Base-by-base conservation (phyloP, 2,329 filamentous ascomycete genomes). In the Talaromyces sp. region DNA sequence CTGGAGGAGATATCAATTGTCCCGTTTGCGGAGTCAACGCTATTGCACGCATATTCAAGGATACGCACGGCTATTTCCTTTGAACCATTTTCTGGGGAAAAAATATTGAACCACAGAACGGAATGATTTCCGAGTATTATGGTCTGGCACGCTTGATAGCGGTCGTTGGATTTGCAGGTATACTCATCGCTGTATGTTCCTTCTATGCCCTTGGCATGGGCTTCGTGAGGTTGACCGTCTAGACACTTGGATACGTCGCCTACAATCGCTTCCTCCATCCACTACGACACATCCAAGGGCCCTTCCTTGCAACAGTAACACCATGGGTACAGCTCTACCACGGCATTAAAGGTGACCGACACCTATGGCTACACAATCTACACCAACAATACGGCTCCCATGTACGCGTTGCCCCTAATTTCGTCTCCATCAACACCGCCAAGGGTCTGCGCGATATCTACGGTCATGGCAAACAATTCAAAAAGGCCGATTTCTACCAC, bases 331-430 rank as follows among this genome's bases (percentile, higher is more conserved):
- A 87, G 72, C 83, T 89, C 33, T 93, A 90, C 73, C 87, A 92
- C 68, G 88, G 89, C 55, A 90, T 87, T 76, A 88, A 85, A 69
- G 90, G 90, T 59, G 87, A 90, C 67, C 83, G 89, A 1, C 90
- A 93, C 71, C 82, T 93, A 18, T 86, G 89, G 70, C 87, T 92
- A 69, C 87, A 87, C 79, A 81, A 83, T 33, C 80, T 88, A 68
- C 91, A 96, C 73, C 79, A 87, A 68, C 82, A 83, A 71, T 92
- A 96, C 70, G 90, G 89, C 5, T 69, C 65, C 16, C 70, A 86
- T 58, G 88, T 93, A n/a, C 89, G 91, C 31, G 90, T 89, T 67
- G 89, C 89, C 0, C 91, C 91, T 50, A 91, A 92, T 74, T 86
- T 85, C 64, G 78, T 96, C 46, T 91, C 88, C 0, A 85, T 96